Percentiles rank a stretch among this genome's conserved stretches.
phyloP scores from a whole-genome alignment of 2,329 filamentous ascomycete species.

The Phyllosticta citrichinensis region DNA sequence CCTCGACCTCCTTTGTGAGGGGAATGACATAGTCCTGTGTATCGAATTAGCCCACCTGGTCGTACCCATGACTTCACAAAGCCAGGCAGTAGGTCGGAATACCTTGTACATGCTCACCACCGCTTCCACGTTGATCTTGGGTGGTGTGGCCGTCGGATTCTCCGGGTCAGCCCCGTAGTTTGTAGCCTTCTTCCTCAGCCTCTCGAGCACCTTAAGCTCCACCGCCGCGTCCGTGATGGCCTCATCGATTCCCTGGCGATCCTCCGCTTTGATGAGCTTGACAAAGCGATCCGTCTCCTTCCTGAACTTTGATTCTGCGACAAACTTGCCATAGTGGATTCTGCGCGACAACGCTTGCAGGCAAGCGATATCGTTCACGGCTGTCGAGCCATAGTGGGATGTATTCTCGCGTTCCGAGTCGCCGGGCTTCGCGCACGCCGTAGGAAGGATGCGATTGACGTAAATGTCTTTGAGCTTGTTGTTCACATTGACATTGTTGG shows the following conservation, averaged over 20 bases:
- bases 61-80: not conserved
- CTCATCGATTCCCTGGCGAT: slow-evolving; percentile 71
- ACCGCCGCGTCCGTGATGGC: slow-evolving; percentile 87
- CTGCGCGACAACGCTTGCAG: slow-evolving; percentile 82
- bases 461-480: slow-evolving; percentile 78
- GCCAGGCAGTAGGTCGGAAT: slow-evolving; percentile 42
- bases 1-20: slow-evolving; percentile 94
- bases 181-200: slow-evolving; percentile 76
- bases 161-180: slow-evolving; percentile 91
- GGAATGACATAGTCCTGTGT: slow-evolving; percentile 75
- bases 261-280: slow-evolving; percentile 67
- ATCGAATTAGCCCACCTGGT: not conserved
- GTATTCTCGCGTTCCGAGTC: slow-evolving; percentile 73
- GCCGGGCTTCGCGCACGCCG: slow-evolving; percentile 67
- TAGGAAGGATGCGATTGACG: slow-evolving; percentile 70
- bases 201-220: slow-evolving; percentile 82
- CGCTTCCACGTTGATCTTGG: slow-evolving; percentile 86
- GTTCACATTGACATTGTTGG: slow-evolving; percentile 87
- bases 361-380: slow-evolving; percentile 81
- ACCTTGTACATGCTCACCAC: slow-evolving; percentile 32
- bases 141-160: slow-evolving; percentile 44
- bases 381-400: slow-evolving; percentile 92
- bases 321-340: slow-evolving; percentile 98
- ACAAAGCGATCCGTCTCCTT: slow-evolving; percentile 75
- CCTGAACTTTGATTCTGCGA: slow-evolving; percentile 90